Evolutionary conservation across 331 rosid species (phyloP), one percentile per base, ranked within the genome.

Genomic region (Cydonia oblonga): DNA sequence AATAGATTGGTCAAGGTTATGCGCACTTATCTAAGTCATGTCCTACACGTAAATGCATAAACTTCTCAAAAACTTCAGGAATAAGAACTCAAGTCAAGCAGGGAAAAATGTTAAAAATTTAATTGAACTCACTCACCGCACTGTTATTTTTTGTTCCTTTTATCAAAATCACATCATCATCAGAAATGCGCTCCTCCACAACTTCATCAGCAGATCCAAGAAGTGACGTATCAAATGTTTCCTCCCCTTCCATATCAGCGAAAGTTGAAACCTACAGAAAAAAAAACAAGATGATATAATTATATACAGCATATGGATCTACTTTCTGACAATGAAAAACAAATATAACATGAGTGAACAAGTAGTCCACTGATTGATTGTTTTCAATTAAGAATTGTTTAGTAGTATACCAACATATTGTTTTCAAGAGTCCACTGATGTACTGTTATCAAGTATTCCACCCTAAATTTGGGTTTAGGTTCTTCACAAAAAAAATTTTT

Each of bases 171-270:
- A 95, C 96, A 46, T 92, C 96, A 67, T 95, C 99, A 81, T 91
- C 97, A 77, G 97, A 53, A 83, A 91, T 72, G 46, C 93, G 89
- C 86, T 95, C 99, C 88, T 91, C 99, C 44, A 95, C 97, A 81
- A 95, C 99, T 88, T 95, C 99, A 16, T 89, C 99, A 5, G 99
- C 99, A 77, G 23, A 58, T 85, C 99, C 99, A 80, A 95, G 96
- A 84, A 95, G 73, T 13, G 99, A 87, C 53, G 99, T 69, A 58
- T 95, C 97, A 71, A 95, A 95, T 25, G 99, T 91, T 87, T 95
- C 99, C 78, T 95, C 99, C 56, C 99, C 99, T 83, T 95, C 99
- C 97, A 95, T 95, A 76, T 95, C 99, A 83, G 97, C 99, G 78
- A 95, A 95, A 70, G 97, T 95, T 28, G 99, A 95, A 77, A 95